Evolutionary conservation across 2,329 filamentous ascomycete species (phyloP).

Genomic region (Claviceps sp.): DNA sequence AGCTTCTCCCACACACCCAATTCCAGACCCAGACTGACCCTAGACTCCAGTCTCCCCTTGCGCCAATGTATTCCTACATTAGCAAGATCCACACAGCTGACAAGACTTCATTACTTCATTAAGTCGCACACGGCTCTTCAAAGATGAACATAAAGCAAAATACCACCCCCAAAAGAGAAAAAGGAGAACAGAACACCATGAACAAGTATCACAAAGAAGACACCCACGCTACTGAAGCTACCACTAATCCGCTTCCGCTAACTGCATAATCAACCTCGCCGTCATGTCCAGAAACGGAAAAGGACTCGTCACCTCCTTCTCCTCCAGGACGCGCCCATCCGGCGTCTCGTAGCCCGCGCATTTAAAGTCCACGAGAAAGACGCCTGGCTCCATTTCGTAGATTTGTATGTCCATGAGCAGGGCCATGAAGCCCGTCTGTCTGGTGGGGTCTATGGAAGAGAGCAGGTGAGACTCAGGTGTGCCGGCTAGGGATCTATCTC

Average conservation of each 20-base stretch:
- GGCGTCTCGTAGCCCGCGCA: slow-evolving; percentile 86
- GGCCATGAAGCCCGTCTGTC: slow-evolving; percentile 56
- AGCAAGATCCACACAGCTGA: too few species aligned
- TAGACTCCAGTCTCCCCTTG: too few species aligned
- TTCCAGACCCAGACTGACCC: too few species aligned
- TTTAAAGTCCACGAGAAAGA: slow-evolving; percentile 96
- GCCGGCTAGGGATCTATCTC: slow-evolving; percentile 9
- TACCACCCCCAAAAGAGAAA: not conserved
- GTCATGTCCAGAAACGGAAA: slow-evolving; percentile 95
- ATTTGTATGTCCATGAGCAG: slow-evolving; percentile 94
- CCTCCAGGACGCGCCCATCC: slow-evolving; percentile 63
- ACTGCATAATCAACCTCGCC: slow-evolving; percentile 80
- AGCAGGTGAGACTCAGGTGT: slow-evolving; percentile 26
- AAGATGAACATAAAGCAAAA: not conserved
- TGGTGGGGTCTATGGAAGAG: slow-evolving; percentile 22
- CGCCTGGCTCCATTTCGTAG: slow-evolving; percentile 82
- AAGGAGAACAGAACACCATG: not conserved
- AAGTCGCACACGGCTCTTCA: too few species aligned
- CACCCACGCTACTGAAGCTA: not conserved
- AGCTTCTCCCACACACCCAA: too few species aligned
- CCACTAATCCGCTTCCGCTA: slow-evolving; percentile 62
- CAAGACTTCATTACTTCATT: not conserved
- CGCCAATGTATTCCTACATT: too few species aligned
- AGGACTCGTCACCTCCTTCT: slow-evolving; percentile 90
- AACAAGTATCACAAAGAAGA: not conserved